These are phyloP conservation scores for Acorus calamus DNA, from an alignment of 106 monocot genomes.

Conservation along the genomic window DNA sequence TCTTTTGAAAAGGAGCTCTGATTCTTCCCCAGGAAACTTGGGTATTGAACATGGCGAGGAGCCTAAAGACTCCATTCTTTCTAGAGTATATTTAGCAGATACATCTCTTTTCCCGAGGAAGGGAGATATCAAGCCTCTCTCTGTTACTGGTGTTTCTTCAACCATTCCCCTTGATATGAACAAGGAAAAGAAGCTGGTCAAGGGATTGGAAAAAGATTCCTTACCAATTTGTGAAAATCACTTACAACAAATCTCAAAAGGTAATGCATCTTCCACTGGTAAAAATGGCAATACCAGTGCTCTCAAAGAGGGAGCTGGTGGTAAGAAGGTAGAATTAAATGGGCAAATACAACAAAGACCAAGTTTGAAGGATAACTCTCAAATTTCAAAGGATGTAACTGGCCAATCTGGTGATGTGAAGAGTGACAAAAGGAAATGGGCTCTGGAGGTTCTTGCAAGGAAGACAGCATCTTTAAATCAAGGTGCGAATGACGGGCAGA, in stretches of 20 bases:
- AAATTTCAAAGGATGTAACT: constrained; percentile 12
- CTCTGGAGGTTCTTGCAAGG: constrained; percentile 81
- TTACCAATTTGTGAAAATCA: not conserved
- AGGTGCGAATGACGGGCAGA: constrained; percentile 20
- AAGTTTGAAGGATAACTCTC: constrained; percentile 12
- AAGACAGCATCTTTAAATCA: constrained; percentile 36
- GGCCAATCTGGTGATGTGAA: constrained; percentile 21
- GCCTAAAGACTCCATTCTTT: constrained; percentile 47
- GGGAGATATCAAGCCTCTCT: constrained; percentile 75
- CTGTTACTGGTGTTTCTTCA: constrained; percentile 31
- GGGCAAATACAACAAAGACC: not conserved
- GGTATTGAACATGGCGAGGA: constrained; percentile 28
- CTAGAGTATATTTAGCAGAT: constrained; percentile 93
- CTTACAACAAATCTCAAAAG: constrained; percentile 8
- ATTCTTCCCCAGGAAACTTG: constrained; percentile 19
- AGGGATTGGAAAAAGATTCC: constrained; percentile 9
- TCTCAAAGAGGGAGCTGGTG: constrained; percentile 14
- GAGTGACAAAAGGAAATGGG: constrained; percentile 90
- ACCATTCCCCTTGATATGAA: constrained; percentile 7
- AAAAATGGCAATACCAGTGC: constrained; percentile 13
- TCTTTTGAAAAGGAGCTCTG: constrained; percentile 48
- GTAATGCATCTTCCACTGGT: constrained; percentile 15
- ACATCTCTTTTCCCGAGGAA: constrained; percentile 80
- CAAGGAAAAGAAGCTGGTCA: constrained; percentile 2
- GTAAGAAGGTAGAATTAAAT: constrained; percentile 10